These are phyloP conservation scores for Fusarium ramigenum DNA, from an alignment of 2,329 filamentous ascomycete species.

Conservation along the genomic window DNA sequence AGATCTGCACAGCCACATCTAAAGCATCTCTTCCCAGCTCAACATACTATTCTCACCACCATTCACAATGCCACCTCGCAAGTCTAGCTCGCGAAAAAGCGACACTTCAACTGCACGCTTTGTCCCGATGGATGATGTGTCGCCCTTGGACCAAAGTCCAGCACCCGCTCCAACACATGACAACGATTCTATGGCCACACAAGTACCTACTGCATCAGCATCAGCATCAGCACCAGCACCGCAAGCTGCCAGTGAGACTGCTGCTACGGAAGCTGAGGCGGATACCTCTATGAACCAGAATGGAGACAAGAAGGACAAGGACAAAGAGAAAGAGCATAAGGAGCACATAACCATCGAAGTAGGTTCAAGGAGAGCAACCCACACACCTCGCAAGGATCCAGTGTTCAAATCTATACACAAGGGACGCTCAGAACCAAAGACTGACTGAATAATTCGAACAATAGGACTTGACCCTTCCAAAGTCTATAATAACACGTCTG, in stretches of 20 bases:
- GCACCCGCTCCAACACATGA: slow-evolving; percentile 21
- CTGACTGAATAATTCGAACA: neutral
- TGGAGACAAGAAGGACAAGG: slow-evolving; percentile 46
- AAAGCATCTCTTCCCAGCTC: neutral
- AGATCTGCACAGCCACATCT: neutral
- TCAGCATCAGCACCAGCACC: neutral
- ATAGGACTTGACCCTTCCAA: slow-evolving; percentile 79
- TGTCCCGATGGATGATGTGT: slow-evolving; percentile 55
- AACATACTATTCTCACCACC: slow-evolving; percentile 3
- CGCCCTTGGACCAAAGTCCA: slow-evolving; percentile 28
- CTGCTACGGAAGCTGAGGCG: neutral
- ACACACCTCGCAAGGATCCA: neutral
- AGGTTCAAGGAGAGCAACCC: slow-evolving; percentile 4
- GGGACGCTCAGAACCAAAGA: neutral
- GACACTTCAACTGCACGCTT: slow-evolving; percentile 58
- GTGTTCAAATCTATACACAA: neutral
- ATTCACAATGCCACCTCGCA: slow-evolving; percentile 63
- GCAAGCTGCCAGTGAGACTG: slow-evolving; percentile 6
- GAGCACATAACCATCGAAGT: slow-evolving; percentile 63
- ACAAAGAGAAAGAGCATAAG: slow-evolving; percentile 45
- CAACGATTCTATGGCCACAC: slow-evolving; percentile 30
- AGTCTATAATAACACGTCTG: slow-evolving; percentile 81
- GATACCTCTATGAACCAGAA: slow-evolving; percentile 38
- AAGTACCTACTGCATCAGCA: slow-evolving; percentile 5
- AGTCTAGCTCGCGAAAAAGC: slow-evolving; percentile 60